Percentiles rank a stretch among this genome's conserved stretches.
Evolutionary conservation across 73 alveolate genomes (phyloP).

Genomic region (Tetrahymena malaccensis): DNA sequence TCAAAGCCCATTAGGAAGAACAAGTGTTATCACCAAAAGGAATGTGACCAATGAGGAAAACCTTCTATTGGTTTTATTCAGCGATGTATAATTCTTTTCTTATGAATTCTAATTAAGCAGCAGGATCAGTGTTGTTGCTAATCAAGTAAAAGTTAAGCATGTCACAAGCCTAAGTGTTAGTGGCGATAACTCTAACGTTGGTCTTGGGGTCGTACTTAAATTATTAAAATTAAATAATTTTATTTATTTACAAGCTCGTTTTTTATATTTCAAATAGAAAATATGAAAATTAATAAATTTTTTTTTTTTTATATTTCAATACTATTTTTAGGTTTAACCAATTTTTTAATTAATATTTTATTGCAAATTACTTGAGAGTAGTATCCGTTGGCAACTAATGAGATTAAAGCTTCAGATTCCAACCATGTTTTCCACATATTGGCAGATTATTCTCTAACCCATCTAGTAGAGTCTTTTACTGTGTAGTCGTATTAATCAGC

Average conservation of each 20-base stretch:
- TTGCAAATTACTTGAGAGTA: conserved; percentile 1
- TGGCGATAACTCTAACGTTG: conserved; percentile 68
- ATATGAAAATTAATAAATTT: too few species aligned
- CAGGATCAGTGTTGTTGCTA: conserved; percentile 66
- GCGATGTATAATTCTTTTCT: conserved; percentile 59
- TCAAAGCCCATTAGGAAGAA: conserved; percentile 58
- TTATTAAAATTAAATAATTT: not conserved
- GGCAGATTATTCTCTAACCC: conserved; percentile 38
- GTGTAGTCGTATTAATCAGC: conserved; percentile 45
- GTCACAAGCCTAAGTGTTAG: conserved; percentile 73
- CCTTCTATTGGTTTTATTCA: conserved; percentile 65
- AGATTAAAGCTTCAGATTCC: not conserved
- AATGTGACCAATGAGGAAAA: conserved; percentile 69
- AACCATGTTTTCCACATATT: conserved; percentile 32
- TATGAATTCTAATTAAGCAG: conserved; percentile 61
- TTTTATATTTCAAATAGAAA: too few species aligned
- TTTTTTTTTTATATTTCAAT: too few species aligned
- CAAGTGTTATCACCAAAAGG: conserved; percentile 57
- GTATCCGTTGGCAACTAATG: conserved; percentile 20
- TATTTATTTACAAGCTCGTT: too few species aligned
- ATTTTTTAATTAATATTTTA: not conserved
- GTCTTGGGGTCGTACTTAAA: conserved; percentile 13
- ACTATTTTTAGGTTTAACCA: too few species aligned
- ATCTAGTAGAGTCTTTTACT: conserved; percentile 4
- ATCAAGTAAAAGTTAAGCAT: conserved; percentile 57